Percentiles rank a stretch among this genome's conserved stretches.
Conservation (phyloP, 1,284 basidiomycete genomes). For the Ganoderma sp. region DNA sequence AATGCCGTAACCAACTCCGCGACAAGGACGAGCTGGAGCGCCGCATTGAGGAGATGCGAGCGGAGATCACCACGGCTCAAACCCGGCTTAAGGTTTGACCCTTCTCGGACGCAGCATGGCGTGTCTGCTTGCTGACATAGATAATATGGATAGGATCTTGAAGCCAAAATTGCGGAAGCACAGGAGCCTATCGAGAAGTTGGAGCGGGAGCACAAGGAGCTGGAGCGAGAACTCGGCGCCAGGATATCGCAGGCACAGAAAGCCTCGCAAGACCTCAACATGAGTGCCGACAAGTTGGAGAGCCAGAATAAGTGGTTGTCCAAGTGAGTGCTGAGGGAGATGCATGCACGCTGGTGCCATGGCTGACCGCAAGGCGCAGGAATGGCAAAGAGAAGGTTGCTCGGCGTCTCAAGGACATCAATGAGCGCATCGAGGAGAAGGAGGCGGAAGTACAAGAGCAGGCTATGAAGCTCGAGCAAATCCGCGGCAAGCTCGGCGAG, state of each 20-base stretch:
- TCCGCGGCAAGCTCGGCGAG: conserved; percentile 57
- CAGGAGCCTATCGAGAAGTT: conserved; percentile 72
- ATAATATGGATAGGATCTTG: conserved; percentile 59
- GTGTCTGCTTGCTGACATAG: conserved; percentile 12
- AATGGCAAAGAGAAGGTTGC: conserved; percentile 77
- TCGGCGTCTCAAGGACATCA: conserved; percentile 67
- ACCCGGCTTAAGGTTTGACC: conserved; percentile 36
- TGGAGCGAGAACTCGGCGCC: conserved; percentile 58
- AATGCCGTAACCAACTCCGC: conserved; percentile 65
- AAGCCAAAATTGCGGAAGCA: conserved; percentile 65
- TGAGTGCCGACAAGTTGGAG: conserved; percentile 67
- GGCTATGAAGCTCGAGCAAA: conserved; percentile 56
- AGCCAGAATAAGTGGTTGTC: conserved; percentile 68
- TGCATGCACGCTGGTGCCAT: too few relatives aligned
- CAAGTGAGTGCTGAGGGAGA: conserved; percentile 48
- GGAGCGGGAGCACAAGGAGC: conserved; percentile 62
- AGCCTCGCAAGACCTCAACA: conserved; percentile 68
- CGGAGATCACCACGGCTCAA: conserved; percentile 53
- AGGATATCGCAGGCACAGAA: conserved; percentile 60
- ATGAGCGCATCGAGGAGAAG: conserved; percentile 63
- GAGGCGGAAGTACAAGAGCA: conserved; percentile 66
- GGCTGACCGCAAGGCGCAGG: conserved; percentile 46
- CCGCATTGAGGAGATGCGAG: conserved; percentile 65
- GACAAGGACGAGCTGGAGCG: conserved; percentile 68
- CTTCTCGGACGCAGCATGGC: background rate